A percentile compares a stretch with the other conserved stretches of the same genome.
phyloP scores from a whole-genome alignment of 495 filamentous ascomycete genomes.

The Staphylotrichum longicolle region DNA sequence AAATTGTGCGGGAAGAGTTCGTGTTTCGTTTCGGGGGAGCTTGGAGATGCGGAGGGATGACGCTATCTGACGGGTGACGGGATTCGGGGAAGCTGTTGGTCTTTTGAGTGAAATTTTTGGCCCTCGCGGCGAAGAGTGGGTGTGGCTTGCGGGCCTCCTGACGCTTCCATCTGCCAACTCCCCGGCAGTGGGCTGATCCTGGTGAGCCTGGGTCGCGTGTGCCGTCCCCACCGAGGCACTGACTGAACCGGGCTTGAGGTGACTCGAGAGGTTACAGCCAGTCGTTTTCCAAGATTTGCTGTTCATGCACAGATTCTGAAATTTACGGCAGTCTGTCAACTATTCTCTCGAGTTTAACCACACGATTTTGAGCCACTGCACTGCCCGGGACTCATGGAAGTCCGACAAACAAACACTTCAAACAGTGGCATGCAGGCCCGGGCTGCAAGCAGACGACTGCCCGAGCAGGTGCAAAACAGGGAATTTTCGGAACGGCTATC shows the following conservation, averaged over 20 bases:
- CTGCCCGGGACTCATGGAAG: too few species aligned
- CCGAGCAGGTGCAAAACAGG: too few species aligned
- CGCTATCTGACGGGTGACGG: constrained; percentile 23
- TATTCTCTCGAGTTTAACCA: too few species aligned
- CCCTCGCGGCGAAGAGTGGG: constrained; percentile 9
- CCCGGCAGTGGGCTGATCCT: constrained; percentile 12
- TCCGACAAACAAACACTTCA: too few species aligned
- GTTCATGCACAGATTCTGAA: neutral
- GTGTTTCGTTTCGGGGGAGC: constrained; percentile 10
- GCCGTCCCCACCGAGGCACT: neutral
- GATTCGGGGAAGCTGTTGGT: constrained; percentile 15
- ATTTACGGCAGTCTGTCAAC: too few species aligned
- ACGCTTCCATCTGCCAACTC: neutral
- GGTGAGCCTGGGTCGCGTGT: neutral
- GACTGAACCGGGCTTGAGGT: neutral
- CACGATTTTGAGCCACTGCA: too few species aligned
- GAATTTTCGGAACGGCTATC: too few species aligned
- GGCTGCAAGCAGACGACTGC: too few species aligned
- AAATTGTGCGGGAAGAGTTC: neutral
- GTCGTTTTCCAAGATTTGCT: neutral
- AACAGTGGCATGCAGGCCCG: too few species aligned
- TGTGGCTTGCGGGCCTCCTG: constrained; percentile 4
- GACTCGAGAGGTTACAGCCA: neutral
- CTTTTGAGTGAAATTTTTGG: constrained; percentile 29
- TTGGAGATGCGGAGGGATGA: constrained; percentile 26